A percentile compares a stretch with the other conserved stretches of the same genome.
Evolutionary conservation across 129 eudicot species (phyloP).

Genomic region (Ambrosia trifida): DNA sequence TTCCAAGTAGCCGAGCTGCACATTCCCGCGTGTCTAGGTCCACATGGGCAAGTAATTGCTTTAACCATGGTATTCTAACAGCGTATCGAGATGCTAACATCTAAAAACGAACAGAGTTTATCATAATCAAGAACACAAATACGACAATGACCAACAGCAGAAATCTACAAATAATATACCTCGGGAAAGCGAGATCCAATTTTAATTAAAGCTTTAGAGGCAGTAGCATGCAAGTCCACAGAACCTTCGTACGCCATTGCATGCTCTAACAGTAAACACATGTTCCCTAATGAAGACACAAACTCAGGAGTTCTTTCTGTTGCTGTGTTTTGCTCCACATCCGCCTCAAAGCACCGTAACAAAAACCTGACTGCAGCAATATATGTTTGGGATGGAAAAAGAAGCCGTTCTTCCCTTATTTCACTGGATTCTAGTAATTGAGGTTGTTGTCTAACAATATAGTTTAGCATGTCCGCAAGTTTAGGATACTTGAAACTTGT

Average conservation of each 20-base stretch:
- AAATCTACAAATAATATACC: slow-evolving; percentile 43
- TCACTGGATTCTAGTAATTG: slow-evolving; percentile 52
- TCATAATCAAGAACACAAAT: slow-evolving; percentile 25
- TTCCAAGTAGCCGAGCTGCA: slow-evolving; percentile 84
- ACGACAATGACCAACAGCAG: background rate
- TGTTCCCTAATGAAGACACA: slow-evolving; percentile 49
- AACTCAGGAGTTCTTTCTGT: slow-evolving; percentile 42
- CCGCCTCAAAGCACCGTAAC: slow-evolving; percentile 82
- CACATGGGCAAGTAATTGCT: slow-evolving; percentile 70
- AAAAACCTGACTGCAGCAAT: slow-evolving; percentile 72
- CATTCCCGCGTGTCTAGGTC: slow-evolving; percentile 92
- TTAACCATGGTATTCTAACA: slow-evolving; percentile 67
- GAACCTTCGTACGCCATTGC: slow-evolving; percentile 92
- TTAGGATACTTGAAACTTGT: slow-evolving; percentile 55
- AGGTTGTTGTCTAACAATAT: slow-evolving; percentile 67
- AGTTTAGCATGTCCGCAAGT: slow-evolving; percentile 71
- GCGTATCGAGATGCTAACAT: slow-evolving; percentile 79
- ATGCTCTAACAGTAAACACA: slow-evolving; percentile 83
- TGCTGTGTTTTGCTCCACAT: slow-evolving; percentile 40
- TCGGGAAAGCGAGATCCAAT: slow-evolving; percentile 75
- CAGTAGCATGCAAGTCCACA: slow-evolving; percentile 84
- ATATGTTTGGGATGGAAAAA: slow-evolving; percentile 76
- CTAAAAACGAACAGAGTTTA: slow-evolving; percentile 35
- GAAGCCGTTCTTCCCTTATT: slow-evolving; percentile 58
- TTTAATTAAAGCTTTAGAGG: slow-evolving; percentile 70